Evolutionary conservation across 805 yeast genomes (phyloP).

Genomic region (Nakazawaea ambrosiae): DNA sequence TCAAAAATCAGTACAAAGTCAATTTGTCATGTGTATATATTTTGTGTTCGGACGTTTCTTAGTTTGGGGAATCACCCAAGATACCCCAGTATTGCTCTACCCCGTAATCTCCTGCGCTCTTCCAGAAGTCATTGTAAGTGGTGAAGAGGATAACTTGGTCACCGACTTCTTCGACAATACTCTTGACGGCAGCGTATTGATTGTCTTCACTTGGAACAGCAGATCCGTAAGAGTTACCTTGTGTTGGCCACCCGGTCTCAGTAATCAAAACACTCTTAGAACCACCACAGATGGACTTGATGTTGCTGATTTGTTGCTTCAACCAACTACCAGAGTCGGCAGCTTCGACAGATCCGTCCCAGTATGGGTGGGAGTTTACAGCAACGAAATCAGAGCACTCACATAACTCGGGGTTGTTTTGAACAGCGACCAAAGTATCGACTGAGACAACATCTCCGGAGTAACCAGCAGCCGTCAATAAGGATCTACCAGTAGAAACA

Average conservation of each 20-base stretch:
- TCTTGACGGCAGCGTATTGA: constrained; percentile 44
- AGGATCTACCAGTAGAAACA: constrained; percentile 37
- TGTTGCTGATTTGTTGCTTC: constrained; percentile 34
- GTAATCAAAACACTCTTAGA: constrained; percentile 43
- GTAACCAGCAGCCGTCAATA: constrained; percentile 39
- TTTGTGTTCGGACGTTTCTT: too few relatives aligned
- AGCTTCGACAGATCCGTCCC: constrained; percentile 49
- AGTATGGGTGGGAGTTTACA: constrained; percentile 62
- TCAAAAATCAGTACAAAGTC: too few relatives aligned
- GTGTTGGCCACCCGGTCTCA: constrained; percentile 70
- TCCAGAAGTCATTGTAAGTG: constrained; percentile 60
- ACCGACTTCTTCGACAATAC: constrained; percentile 39
- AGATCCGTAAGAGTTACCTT: constrained; percentile 44
- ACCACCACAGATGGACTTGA: constrained; percentile 40
- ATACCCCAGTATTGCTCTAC: constrained; percentile 63
- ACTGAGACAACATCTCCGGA: constrained; percentile 55
- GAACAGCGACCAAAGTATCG: constrained; percentile 58
- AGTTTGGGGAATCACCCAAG: constrained; percentile 16
- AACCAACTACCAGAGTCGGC: constrained; percentile 49
- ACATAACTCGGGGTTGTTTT: constrained; percentile 45
- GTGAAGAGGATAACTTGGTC: constrained; percentile 51
- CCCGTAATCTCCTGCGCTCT: constrained; percentile 43
- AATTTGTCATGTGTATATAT: too few relatives aligned
- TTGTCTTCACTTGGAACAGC: constrained; percentile 50
- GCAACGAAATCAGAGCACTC: constrained; percentile 55